These are phyloP conservation scores for Lycium barbarum DNA, from an alignment of 257 asterid genomes.

Conservation along the genomic window DNA sequence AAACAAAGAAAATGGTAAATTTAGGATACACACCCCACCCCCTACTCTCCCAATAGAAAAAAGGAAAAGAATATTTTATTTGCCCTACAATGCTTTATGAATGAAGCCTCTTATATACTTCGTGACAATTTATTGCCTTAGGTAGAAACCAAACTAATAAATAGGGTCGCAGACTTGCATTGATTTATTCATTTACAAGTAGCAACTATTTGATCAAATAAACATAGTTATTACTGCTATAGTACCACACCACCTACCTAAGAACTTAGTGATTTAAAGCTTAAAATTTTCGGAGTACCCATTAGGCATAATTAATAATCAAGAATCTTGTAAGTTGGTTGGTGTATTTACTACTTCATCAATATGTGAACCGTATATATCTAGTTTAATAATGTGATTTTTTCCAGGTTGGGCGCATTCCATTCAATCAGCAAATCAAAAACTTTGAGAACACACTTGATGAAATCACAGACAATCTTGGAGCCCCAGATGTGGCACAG, in stretches of 20 bases:
- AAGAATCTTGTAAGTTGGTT: not conserved
- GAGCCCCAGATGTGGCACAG: slow-evolving; percentile 64
- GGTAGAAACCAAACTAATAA: not conserved
- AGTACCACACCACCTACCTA: not conserved
- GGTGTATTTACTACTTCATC: not conserved
- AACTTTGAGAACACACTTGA: slow-evolving; percentile 84
- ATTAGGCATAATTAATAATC: not conserved
- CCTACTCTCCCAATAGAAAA: not conserved
- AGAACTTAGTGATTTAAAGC: not conserved
- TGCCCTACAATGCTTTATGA: not conserved
- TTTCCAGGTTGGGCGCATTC: slow-evolving; percentile 71
- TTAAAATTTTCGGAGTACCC: not conserved
- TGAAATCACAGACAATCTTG: slow-evolving; percentile 56
- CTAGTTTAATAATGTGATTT: not conserved
- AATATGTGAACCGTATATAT: not conserved
- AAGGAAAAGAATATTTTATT: not conserved
- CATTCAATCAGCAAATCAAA: slow-evolving; percentile 81
- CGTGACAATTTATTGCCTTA: not conserved
- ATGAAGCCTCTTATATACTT: not conserved
- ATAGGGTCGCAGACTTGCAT: not conserved
- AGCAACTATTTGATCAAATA: not conserved
- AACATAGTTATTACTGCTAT: not conserved
- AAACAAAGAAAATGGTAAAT: not conserved
- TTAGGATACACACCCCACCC: not conserved
- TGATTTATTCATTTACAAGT: not conserved